A percentile compares a stretch with the other conserved stretches of the same genome.
Conservation (phyloP, 2,329 filamentous ascomycete species). For the Stachybotrys chartarum region DNA sequence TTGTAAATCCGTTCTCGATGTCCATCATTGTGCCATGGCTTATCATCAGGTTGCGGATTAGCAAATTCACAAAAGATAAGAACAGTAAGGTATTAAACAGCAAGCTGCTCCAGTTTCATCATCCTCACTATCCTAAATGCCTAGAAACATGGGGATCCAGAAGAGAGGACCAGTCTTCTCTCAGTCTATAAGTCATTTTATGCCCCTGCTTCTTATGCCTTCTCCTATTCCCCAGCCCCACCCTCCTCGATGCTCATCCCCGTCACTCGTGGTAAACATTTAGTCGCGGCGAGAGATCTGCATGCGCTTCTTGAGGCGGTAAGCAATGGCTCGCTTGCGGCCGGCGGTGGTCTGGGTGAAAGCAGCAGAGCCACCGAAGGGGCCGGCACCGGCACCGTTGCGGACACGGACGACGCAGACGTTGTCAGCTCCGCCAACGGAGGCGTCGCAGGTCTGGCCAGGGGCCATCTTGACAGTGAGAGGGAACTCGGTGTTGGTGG, state of each 20-base stretch:
- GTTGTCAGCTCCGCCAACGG: conserved; percentile 49
- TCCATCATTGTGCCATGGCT: neutral
- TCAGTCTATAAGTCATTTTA: neutral
- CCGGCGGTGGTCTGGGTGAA: conserved; percentile 54
- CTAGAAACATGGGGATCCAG: neutral
- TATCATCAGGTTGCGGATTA: neutral
- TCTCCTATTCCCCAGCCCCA: neutral
- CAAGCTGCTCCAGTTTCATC: neutral
- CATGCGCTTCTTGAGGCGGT: conserved; percentile 33
- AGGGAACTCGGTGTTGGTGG: conserved; percentile 57
- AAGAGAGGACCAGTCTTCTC: neutral
- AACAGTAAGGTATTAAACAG: neutral
- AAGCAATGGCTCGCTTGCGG: conserved; percentile 56
- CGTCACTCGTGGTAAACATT: neutral
- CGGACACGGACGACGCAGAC: conserved; percentile 60
- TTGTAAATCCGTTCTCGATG: neutral
- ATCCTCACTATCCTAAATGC: neutral
- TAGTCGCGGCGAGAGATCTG: conserved; percentile 16
- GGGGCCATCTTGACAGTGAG: conserved; percentile 57
- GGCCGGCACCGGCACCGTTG: conserved; percentile 54
- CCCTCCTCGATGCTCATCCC: neutral
- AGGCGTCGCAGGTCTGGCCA: conserved; percentile 61
- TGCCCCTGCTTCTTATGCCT: neutral
- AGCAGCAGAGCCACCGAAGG: conserved; percentile 59
- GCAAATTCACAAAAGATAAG: neutral